Percentiles rank a stretch among this genome's conserved stretches.
phyloP scores from a whole-genome alignment of 1,139 yeast genomes.

The Candida dubliniensis region DNA sequence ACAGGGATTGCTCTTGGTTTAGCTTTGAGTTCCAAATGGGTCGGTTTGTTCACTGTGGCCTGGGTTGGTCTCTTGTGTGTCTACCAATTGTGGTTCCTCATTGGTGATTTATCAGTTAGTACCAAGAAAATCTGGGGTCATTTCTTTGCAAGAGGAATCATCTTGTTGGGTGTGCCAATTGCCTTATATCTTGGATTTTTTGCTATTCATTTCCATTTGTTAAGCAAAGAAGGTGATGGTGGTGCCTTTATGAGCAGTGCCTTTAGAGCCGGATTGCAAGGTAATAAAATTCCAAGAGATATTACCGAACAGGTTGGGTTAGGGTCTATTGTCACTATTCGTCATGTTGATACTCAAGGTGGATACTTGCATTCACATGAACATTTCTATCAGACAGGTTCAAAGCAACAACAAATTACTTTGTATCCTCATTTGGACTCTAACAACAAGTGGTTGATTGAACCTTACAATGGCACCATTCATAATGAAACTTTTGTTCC shows the following conservation, averaged over 20 bases:
- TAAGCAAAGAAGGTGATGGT: conserved; percentile 81
- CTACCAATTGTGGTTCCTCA: conserved; percentile 79
- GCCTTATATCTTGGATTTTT: conserved; percentile 71
- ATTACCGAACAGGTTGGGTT: conserved; percentile 83
- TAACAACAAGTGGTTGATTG: conserved; percentile 85
- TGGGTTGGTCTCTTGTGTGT: conserved; percentile 84
- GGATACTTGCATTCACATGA: conserved; percentile 95
- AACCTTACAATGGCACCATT: conserved; percentile 53
- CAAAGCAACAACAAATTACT: conserved; percentile 93
- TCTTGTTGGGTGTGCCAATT: conserved; percentile 70
- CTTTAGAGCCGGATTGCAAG: conserved; percentile 75
- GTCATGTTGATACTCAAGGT: conserved; percentile 85
- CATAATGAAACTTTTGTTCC: conserved; percentile 59
- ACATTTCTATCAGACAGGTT: conserved; percentile 84
- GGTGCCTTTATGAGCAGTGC: conserved; percentile 87
- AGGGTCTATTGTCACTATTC: conserved; percentile 76
- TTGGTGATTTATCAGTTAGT: conserved; percentile 80
- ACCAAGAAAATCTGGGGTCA: conserved; percentile 52
- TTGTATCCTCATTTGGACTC: conserved; percentile 88
- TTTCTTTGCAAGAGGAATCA: conserved; percentile 52
- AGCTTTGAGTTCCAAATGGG: conserved; percentile 93
- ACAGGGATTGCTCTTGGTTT: conserved; percentile 86
- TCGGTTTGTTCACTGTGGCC: conserved; percentile 88
- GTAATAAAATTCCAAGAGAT: conserved; percentile 65
- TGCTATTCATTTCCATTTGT: conserved; percentile 72